These are phyloP conservation scores for Phytophthora crassamura DNA, from an alignment of 352 stramenopile genomes.

Conservation along the genomic window DNA sequence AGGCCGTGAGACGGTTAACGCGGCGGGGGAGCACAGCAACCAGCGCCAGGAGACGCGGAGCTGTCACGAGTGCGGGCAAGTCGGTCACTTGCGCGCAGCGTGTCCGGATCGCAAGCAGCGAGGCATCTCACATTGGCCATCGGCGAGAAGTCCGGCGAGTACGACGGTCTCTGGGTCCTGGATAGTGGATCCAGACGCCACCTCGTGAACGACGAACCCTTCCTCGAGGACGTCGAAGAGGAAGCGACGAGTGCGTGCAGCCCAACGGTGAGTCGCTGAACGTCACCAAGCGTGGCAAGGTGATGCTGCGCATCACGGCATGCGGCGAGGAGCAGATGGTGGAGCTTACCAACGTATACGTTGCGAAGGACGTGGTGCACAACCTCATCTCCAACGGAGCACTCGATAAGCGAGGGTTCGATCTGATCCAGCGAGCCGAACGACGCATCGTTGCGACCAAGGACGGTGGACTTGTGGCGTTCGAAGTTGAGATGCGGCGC, in stretches of 20 bases:
- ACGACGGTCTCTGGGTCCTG: background rate
- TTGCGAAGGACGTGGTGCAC: no score
- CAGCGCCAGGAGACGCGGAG: background rate
- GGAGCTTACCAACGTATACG: no score
- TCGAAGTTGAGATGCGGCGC: background rate
- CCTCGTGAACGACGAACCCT: background rate
- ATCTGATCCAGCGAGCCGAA: background rate
- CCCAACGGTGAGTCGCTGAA: background rate
- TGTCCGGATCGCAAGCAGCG: background rate
- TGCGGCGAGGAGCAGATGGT: background rate
- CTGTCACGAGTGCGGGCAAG: background rate
- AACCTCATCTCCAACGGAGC: background rate
- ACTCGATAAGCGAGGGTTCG: background rate
- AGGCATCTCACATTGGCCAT: background rate
- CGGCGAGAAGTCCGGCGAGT: no score
- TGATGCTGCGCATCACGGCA: background rate
- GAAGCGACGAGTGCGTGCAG: background rate
- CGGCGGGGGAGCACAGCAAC: background rate
- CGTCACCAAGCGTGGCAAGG: background rate
- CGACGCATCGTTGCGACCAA: background rate
- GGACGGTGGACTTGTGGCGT: no score
- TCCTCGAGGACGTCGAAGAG: background rate
- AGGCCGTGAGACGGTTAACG: background rate
- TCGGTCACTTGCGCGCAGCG: background rate
- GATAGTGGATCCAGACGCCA: background rate